Evolutionary conservation across 83 land plant species (phyloP).

Genomic region (Diphasiastrum complanatum): DNA sequence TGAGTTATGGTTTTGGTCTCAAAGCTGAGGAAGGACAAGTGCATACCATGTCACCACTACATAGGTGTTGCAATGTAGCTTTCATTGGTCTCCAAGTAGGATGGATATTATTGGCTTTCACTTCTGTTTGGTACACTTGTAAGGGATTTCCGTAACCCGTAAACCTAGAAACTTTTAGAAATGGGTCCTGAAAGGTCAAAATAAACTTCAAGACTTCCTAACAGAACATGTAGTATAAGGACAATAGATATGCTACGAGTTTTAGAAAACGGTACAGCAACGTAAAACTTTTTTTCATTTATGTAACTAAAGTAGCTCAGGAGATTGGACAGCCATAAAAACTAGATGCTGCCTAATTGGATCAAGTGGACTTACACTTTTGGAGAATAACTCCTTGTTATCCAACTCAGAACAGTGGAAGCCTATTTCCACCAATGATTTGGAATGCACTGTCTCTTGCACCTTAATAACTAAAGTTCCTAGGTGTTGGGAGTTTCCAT

Average conservation of each 20-base stretch:
- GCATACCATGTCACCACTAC: slow-evolving; percentile 26
- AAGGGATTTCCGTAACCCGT: slow-evolving; percentile 39
- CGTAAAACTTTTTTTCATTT: background rate
- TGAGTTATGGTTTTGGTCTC: background rate
- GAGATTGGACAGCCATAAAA: background rate
- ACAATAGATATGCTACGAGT: too few species aligned
- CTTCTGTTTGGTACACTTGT: slow-evolving; percentile 77
- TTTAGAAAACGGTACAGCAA: background rate
- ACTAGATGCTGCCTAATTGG: background rate
- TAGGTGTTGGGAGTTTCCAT: slow-evolving; percentile 7
- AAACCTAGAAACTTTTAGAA: slow-evolving; percentile 57
- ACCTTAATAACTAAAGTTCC: slow-evolving; percentile 59
- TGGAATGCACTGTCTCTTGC: slow-evolving; percentile 56
- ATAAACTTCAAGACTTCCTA: background rate
- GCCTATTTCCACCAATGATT: slow-evolving; percentile 46
- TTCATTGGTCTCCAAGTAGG: slow-evolving; percentile 69
- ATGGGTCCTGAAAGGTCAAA: slow-evolving; percentile 56
- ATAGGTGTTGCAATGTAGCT: slow-evolving; percentile 55
- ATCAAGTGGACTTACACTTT: slow-evolving; percentile 49
- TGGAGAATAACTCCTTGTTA: slow-evolving; percentile 77
- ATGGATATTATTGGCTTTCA: slow-evolving; percentile 57
- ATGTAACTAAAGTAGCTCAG: background rate
- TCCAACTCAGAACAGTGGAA: slow-evolving; percentile 57
- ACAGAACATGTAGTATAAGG: background rate
- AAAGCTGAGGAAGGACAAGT: background rate